Base-by-base conservation (phyloP, 345 rosid genomes). In the Aquilaria malaccensis region DNA sequence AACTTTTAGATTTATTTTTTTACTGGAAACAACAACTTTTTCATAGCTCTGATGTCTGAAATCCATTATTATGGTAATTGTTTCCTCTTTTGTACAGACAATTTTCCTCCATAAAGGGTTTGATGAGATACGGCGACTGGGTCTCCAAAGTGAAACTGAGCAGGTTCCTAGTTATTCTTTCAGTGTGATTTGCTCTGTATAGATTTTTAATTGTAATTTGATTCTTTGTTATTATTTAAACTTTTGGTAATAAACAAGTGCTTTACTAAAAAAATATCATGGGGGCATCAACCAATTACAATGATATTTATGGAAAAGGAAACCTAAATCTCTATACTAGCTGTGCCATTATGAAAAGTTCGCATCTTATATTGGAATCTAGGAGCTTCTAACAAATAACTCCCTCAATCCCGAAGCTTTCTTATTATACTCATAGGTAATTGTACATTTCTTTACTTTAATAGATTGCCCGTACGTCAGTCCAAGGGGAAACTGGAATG, bases 91-190 rank as follows among this genome's bases (percentile, higher is more conserved):
- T 70, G 33, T 69, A 49, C 56, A 93, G 98, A 77, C 79, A 61
- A 93, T 97, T 51, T 87, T 93, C 74, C 56, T 89, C 53, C 97
- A 93, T 67, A 93, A 93, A 82, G 98, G 98, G 50, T 93, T 93
- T 69, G 98, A 93, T 63, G 98, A 93, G 78, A 89, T 86, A 70
- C 91, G 97, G 45, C 85, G 96, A 58, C 94, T 93, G 70, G 98
- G 98, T 70, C 95, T 93, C 53, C 77, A 72, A 65, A 80, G 79
- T 61, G 96, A 75, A 70, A 89, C 97, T 2, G 98, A 89, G 81
- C 96, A 89, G 91, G 98, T 93, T 70, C 54, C 10, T 66, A 11
- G 57, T 62, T 58, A 45, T 63, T 60, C 33, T 2, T 11, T 11
- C 60, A 22, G 7, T 66, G 71, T 48, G 54, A 47, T 48, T 49